A percentile compares a stretch with the other conserved stretches of the same genome.
These are phyloP conservation scores for Colletotrichum horii DNA, from an alignment of 2,329 filamentous ascomycete species.

Conservation along the genomic window DNA sequence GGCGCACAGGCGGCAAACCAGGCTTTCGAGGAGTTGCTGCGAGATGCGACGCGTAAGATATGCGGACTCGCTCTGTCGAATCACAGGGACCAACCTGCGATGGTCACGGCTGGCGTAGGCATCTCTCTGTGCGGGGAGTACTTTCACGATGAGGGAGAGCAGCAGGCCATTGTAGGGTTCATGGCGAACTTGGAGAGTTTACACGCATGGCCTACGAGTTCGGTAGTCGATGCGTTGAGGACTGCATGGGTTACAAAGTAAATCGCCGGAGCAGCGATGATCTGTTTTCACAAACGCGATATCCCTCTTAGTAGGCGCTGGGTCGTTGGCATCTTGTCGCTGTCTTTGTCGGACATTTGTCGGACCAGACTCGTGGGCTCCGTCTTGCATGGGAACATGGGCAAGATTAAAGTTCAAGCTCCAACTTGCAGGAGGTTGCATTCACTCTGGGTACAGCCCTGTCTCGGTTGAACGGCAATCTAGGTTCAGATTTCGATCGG, in stretches of 20 bases:
- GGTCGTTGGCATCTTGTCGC: neutral
- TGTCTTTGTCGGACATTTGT: neutral
- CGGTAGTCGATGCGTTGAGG: constrained; percentile 50
- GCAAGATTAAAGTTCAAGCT: neutral
- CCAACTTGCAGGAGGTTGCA: neutral
- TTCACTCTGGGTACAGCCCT: neutral
- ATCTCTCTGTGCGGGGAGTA: constrained; percentile 54
- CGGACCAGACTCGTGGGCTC: neutral
- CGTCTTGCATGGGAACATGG: neutral
- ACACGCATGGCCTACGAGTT: constrained; percentile 56
- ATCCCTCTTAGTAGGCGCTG: neutral
- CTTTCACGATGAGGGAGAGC: constrained; percentile 49
- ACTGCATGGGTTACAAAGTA: constrained; percentile 46
- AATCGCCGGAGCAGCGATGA: neutral
- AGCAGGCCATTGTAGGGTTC: constrained; percentile 52
- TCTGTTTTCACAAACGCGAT: neutral
- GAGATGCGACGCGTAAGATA: constrained; percentile 53
- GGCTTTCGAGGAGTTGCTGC: constrained; percentile 42
- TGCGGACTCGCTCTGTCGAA: constrained; percentile 66
- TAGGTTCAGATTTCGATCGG: neutral
- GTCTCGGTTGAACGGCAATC: constrained; percentile 25
- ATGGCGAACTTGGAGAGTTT: constrained; percentile 50
- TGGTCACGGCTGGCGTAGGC: constrained; percentile 61
- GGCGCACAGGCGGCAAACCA: constrained; percentile 34
- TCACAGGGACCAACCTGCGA: constrained; percentile 56